phyloP scores from a whole-genome alignment of 768 basidiomycete species.

The Suillus ampliporus region DNA sequence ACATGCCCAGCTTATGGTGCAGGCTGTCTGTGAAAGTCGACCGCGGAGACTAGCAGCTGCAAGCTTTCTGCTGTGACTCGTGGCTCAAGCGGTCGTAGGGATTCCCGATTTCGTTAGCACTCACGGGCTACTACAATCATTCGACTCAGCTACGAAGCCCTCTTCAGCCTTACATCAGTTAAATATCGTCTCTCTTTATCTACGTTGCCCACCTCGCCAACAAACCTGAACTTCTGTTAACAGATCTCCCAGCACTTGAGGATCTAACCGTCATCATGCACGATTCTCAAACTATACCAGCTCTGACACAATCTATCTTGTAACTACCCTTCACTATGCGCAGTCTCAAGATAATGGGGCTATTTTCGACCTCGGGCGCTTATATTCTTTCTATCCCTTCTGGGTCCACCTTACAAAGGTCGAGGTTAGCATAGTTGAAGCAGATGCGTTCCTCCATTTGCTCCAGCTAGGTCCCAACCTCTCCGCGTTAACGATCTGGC shows the following conservation, averaged over 20 bases:
- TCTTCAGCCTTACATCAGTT: slow-evolving; percentile 23
- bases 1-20: slow-evolving; percentile 54
- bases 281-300: background rate
- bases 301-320: slow-evolving; percentile 14
- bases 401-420: slow-evolving; percentile 24
- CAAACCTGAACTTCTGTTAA: slow-evolving; percentile 21
- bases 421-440: slow-evolving; percentile 8
- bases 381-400: too few relatives aligned
- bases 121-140: slow-evolving; percentile 17
- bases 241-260: slow-evolving; percentile 24
- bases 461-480: slow-evolving; percentile 28
- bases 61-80: slow-evolving; percentile 17
- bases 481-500: slow-evolving; percentile 18
- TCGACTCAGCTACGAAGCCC: background rate
- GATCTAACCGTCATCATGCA: slow-evolving; percentile 17
- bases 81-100: slow-evolving; percentile 11
- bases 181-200: slow-evolving; percentile 9
- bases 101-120: slow-evolving; percentile 26
- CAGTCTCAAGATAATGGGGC: too few relatives aligned
- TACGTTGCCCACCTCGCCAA: slow-evolving; percentile 24
- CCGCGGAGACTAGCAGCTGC: slow-evolving; percentile 15
- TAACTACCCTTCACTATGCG: slow-evolving; percentile 6
- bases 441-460: slow-evolving; percentile 15
- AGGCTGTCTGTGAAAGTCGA: slow-evolving; percentile 36
- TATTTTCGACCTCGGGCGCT: too few relatives aligned